Conservation (phyloP, 306 rosid species). For the Lotus japonicus region DNA sequence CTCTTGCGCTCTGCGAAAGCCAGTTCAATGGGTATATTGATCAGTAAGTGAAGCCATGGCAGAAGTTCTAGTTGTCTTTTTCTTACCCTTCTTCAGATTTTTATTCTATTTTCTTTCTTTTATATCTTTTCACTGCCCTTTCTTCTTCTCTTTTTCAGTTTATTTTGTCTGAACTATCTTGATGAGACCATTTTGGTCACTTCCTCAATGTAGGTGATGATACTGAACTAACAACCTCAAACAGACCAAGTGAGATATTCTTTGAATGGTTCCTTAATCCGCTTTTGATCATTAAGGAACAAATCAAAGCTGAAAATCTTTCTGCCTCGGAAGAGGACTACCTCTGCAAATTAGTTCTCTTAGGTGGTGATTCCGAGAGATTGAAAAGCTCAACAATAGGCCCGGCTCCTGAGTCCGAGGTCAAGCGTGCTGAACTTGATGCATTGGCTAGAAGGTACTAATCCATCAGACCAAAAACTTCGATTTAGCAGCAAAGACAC, state of each 20-base stretch:
- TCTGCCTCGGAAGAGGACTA: conserved; percentile 72
- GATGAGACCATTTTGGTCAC: conserved; percentile 6
- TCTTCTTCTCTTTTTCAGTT: background rate
- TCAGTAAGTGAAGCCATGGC: conserved; percentile 41
- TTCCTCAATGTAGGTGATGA: conserved; percentile 48
- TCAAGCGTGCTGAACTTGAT: conserved; percentile 78
- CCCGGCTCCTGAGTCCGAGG: conserved; percentile 65
- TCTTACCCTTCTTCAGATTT: background rate
- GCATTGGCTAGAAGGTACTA: conserved; percentile 86
- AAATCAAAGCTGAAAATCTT: conserved; percentile 81
- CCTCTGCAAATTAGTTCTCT: conserved; percentile 64
- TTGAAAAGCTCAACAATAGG: conserved; percentile 42
- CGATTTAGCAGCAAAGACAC: background rate
- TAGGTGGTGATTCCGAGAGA: conserved; percentile 63
- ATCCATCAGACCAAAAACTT: background rate
- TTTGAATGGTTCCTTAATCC: conserved; percentile 94
- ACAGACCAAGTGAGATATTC: conserved; percentile 68
- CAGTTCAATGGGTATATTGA: conserved; percentile 55
- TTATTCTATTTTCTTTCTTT: background rate
- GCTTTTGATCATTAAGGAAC: conserved; percentile 80
- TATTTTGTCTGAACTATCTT: conserved; percentile 16
- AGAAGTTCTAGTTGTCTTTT: background rate
- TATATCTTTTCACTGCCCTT: background rate
- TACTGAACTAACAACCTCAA: conserved; percentile 67
- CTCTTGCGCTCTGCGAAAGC: conserved; percentile 76